phyloP scores from a whole-genome alignment of 2,329 filamentous ascomycete species.

The Penicillium sclerotiorum region DNA sequence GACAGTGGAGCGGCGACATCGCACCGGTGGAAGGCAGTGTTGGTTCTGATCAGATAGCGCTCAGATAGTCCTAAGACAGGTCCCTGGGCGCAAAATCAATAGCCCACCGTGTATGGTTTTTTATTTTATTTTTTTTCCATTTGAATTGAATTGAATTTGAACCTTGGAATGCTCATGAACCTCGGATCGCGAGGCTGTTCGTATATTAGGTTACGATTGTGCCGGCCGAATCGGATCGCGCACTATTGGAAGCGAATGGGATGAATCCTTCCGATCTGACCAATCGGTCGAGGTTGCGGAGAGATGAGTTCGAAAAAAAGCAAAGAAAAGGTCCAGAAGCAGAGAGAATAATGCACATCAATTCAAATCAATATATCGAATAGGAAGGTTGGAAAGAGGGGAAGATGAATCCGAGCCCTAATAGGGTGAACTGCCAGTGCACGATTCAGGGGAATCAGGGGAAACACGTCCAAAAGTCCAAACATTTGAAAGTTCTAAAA shows the following conservation, averaged over 20 bases:
- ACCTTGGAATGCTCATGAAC: neutral
- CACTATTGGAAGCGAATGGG: neutral
- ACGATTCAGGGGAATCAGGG: conserved; percentile 10
- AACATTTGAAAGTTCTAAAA: neutral
- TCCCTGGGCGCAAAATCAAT: neutral
- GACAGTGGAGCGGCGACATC: neutral
- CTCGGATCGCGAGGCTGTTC: too few relatives aligned
- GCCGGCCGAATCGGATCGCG: neutral
- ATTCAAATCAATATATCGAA: neutral
- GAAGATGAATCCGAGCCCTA: neutral
- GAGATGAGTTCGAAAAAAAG: neutral
- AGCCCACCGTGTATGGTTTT: neutral
- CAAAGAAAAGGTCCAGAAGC: neutral
- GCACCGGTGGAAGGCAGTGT: neutral
- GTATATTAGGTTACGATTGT: neutral
- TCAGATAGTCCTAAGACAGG: neutral
- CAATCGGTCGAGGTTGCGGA: neutral
- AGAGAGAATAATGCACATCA: neutral
- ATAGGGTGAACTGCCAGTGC: neutral
- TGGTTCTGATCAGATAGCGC: neutral
- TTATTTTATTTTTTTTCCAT: neutral
- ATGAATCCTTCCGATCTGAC: neutral
- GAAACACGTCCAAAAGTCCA: neutral
- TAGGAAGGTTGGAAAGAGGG: neutral
- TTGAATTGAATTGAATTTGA: neutral